Percentiles rank a stretch among this genome's conserved stretches.
phyloP scores from a whole-genome alignment of 371 early-diverging fungal genomes.

The Rhizomucor miehei region DNA sequence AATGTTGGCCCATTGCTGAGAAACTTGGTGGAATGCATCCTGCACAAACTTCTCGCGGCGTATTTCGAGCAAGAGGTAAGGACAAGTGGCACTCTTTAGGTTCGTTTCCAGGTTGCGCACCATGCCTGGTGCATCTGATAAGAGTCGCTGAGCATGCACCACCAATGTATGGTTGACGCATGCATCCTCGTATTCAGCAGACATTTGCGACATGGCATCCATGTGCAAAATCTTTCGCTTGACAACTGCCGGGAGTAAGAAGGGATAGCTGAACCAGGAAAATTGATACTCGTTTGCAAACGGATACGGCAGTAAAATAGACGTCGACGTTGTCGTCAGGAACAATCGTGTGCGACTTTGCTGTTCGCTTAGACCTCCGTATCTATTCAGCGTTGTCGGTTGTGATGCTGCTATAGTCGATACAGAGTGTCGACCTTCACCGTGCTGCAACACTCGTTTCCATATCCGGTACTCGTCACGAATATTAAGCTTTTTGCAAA shows the following conservation, averaged over 20 bases:
- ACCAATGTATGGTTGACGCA: slow-evolving; percentile 76
- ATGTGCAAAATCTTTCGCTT: slow-evolving; percentile 78
- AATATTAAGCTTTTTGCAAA: slow-evolving; percentile 65
- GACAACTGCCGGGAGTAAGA: slow-evolving; percentile 69
- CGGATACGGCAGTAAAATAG: slow-evolving; percentile 34
- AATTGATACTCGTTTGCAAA: slow-evolving; percentile 55
- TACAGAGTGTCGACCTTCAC: slow-evolving; percentile 39
- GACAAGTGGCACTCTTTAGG: slow-evolving; percentile 57
- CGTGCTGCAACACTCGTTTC: slow-evolving; percentile 44
- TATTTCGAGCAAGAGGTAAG: slow-evolving; percentile 79
- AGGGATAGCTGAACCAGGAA: slow-evolving; percentile 74
- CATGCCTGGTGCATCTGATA: slow-evolving; percentile 52
- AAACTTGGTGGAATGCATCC: slow-evolving; percentile 71
- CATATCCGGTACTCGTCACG: slow-evolving; percentile 80
- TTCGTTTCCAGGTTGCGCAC: slow-evolving; percentile 36
- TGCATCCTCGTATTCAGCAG: slow-evolving; percentile 78
- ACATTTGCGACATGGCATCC: slow-evolving; percentile 84
- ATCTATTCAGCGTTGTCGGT: slow-evolving; percentile 3
- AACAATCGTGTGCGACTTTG: slow-evolving; percentile 40
- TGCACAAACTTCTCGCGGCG: slow-evolving; percentile 65
- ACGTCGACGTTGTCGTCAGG: slow-evolving; percentile 29
- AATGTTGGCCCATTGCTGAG: slow-evolving; percentile 48
- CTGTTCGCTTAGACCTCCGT: slow-evolving; percentile 25
- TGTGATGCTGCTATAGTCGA: slow-evolving; percentile 20
- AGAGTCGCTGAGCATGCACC: slow-evolving; percentile 65